Evolutionary conservation across 768 basidiomycete species (phyloP), one percentile per base, ranked within the genome.

Genomic region (Melanogaster broomeanus): DNA sequence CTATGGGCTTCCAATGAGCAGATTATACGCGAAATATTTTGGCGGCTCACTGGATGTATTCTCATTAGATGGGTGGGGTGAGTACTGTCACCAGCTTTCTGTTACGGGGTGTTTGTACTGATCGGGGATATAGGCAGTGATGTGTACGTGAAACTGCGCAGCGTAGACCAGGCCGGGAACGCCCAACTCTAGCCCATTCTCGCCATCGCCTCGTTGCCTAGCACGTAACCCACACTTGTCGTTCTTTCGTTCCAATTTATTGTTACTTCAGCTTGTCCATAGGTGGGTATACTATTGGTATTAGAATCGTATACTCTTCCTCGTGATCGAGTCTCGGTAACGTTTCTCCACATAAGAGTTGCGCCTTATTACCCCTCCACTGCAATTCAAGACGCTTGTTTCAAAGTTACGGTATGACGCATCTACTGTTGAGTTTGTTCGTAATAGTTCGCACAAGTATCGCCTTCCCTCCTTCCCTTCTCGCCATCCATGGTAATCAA

Each of bases 1-100:
- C 2, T 95, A 93, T 57, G 93, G 93, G 1, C 70, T 90, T 47
- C 88, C 88, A 11, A 89, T 90, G 88, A 88, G 87, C 66, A 77
- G 77, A 50, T 65, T 90, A 42, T 88, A 89, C 60, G 83, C 87
- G 15, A 82, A 74, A 79, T 94, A 94, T 65, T 95, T 95, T 60
- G 91, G 92, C 10, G 93, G 92, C 16, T 86, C 86, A 5, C 75
- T 95, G 22, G 88, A 93, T 58, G 72, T 96, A 38, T 80, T 89
- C 53, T 85, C 88, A 2, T 66, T 95, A 41, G 87, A 93, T 65
- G 89, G 91, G 11, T 92, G 89, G 89, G 90, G 90, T 82, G 61
- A 64, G 78, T 66, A 34, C 33, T 46, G 37, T 34, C 30, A 10
- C 31, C 13, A 7, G 13, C 12, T 4, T 28, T n/a, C 3, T n/a